Conservation (phyloP, 352 stramenopile genomes). For the Phytopythium ostracodes region DNA sequence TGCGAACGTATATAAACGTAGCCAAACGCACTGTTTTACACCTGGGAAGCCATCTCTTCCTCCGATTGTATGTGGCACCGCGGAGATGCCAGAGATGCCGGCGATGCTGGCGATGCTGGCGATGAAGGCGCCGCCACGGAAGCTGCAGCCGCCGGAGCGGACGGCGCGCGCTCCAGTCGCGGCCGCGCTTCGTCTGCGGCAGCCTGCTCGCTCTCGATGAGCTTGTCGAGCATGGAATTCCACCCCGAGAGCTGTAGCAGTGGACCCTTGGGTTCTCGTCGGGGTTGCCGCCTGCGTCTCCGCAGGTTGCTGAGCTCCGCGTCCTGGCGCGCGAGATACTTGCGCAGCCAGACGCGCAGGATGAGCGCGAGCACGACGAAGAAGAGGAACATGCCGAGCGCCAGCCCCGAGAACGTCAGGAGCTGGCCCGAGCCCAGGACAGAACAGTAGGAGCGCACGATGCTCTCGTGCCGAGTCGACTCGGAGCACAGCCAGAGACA, state of each 20-base stretch:
- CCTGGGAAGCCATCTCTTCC: not conserved
- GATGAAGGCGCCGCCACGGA: not conserved
- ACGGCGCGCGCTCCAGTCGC: not conserved
- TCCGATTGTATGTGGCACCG: not conserved
- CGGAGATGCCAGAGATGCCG: not conserved
- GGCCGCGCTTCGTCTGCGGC: not conserved
- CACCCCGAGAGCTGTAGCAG: slow-evolving; percentile 24
- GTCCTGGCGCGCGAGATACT: not conserved
- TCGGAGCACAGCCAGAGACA: slow-evolving; percentile 8
- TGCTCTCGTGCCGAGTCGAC: not conserved
- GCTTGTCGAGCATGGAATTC: slow-evolving; percentile 32
- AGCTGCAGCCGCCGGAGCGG: not conserved
- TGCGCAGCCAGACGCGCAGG: slow-evolving; percentile 5
- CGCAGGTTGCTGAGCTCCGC: not conserved
- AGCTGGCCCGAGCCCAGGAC: slow-evolving; percentile 14
- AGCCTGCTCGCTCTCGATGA: slow-evolving; percentile 18
- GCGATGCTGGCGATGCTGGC: not conserved
- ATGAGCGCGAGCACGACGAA: slow-evolving; percentile 18
- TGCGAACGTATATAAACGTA: too few relatives aligned
- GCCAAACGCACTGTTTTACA: not conserved
- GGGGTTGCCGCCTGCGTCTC: not conserved
- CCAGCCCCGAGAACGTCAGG: slow-evolving; percentile 19
- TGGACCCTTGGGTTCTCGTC: slow-evolving; percentile 9
- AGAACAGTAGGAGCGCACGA: slow-evolving; percentile 14
- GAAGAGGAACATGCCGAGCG: slow-evolving; percentile 19